Percentiles rank a stretch among this genome's conserved stretches.
phyloP scores from a whole-genome alignment of 2,329 filamentous ascomycete genomes.

The Hypoxylon sp. region DNA sequence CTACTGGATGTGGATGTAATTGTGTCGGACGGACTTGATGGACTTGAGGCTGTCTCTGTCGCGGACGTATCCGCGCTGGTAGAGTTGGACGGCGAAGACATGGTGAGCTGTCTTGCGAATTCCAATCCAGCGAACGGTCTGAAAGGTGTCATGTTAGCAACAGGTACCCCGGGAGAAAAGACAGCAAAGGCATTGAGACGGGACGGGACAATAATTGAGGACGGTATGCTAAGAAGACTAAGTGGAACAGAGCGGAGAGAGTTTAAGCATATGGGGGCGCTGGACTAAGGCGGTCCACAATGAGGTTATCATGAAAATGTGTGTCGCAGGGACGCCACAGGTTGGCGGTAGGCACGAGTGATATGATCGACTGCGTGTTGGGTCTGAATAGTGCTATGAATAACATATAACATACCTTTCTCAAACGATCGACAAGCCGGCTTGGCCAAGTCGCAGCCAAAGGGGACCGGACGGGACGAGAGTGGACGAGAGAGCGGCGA shows the following conservation, averaged over 20 bases:
- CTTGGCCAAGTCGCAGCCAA: conserved; percentile 28
- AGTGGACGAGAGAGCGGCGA: conserved; percentile 20
- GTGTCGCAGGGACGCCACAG: conserved; percentile 32
- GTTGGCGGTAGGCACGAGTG: conserved; percentile 19
- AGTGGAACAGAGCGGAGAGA: conserved; percentile 25
- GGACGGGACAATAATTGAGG: conserved; percentile 27
- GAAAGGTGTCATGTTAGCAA: conserved; percentile 48
- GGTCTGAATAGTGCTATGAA: background rate
- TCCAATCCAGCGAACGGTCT: conserved; percentile 41
- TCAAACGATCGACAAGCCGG: conserved; percentile 18
- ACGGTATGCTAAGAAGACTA: conserved; percentile 25
- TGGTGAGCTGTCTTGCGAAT: conserved; percentile 41
- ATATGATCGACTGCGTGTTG: conserved; percentile 1
- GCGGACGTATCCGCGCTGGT: conserved; percentile 36
- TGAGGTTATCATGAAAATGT: conserved; percentile 37
- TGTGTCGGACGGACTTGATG: conserved; percentile 23
- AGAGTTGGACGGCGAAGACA: conserved; percentile 46
- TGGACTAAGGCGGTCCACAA: conserved; percentile 23
- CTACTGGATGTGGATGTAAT: conserved; percentile 14
- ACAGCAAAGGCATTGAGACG: conserved; percentile 15
- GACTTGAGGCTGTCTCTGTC: conserved; percentile 20
- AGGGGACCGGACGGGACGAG: conserved; percentile 34
- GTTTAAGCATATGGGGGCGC: conserved; percentile 25
- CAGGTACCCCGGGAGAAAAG: background rate
- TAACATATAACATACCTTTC: conserved; percentile 32